Evolutionary conservation across 176 grass and related monocot species (phyloP).

Genomic region (Otatea glauca): DNA sequence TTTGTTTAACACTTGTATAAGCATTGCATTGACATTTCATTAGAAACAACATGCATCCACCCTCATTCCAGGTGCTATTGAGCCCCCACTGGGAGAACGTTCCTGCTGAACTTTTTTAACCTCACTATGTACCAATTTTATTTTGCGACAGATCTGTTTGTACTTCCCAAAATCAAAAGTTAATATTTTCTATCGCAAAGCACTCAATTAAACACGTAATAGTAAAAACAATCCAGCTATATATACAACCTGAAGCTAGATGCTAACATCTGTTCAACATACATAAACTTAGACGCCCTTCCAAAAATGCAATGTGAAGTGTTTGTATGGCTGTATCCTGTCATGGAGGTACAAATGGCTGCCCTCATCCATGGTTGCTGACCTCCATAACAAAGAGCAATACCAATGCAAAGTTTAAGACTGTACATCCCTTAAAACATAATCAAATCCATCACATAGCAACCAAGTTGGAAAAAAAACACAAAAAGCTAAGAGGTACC

Average conservation of each 20-base stretch:
- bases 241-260: background rate
- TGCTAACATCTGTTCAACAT: conserved; percentile 10
- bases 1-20: background rate
- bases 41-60: conserved; percentile 5
- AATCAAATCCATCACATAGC: background rate
- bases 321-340: background rate
- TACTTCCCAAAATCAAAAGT: background rate
- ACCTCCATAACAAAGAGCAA: background rate
- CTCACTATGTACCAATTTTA: background rate
- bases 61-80: background rate
- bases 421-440: background rate
- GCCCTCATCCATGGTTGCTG: background rate
- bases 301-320: background rate
- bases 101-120: background rate
- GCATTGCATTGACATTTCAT: background rate
- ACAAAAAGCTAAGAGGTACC: background rate
- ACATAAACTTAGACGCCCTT: background rate
- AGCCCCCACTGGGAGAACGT: background rate
- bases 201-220: background rate
- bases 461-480: background rate
- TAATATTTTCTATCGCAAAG: background rate
- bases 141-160: background rate
- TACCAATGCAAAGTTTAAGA: background rate
- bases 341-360: background rate
- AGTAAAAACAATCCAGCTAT: background rate